These are phyloP conservation scores for Emmonsia crescens DNA, from an alignment of 2,329 filamentous ascomycete species.

Conservation along the genomic window DNA sequence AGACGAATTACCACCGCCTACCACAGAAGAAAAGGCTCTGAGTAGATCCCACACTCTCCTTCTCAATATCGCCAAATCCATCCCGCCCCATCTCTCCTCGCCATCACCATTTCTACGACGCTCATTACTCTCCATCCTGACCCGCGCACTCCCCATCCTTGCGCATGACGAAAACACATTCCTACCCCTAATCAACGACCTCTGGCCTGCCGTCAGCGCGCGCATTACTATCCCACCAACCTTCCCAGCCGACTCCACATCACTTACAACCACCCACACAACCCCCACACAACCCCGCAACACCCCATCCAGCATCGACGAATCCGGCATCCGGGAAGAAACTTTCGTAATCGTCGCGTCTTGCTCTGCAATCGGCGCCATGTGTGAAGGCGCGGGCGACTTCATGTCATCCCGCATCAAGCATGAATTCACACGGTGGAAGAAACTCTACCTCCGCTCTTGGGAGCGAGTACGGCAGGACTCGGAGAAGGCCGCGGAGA, in stretches of 20 bases:
- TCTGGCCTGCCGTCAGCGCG: constrained; percentile 68
- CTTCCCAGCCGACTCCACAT: constrained; percentile 46
- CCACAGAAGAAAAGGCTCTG: constrained; percentile 48
- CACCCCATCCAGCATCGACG: constrained; percentile 34
- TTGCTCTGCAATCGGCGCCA: constrained; percentile 53
- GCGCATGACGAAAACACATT: constrained; percentile 70
- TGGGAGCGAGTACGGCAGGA: constrained; percentile 30
- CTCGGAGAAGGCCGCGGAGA: constrained; percentile 25
- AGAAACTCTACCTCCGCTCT: constrained; percentile 29
- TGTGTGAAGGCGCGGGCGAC: constrained; percentile 64
- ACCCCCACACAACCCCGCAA: constrained; percentile 39
- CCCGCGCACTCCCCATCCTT: constrained; percentile 60
- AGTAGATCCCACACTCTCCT: constrained; percentile 74
- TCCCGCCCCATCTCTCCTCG: constrained; percentile 83
- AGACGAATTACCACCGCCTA: constrained; percentile 26
- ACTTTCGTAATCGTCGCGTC: constrained; percentile 53
- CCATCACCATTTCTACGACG: constrained; percentile 67
- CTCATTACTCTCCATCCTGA: constrained; percentile 66
- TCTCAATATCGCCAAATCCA: constrained; percentile 67
- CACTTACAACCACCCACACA: constrained; percentile 14
- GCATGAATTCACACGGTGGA: constrained; percentile 48
- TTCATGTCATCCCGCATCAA: constrained; percentile 71
- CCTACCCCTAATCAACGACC: constrained; percentile 74
- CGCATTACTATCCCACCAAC: constrained; percentile 28
- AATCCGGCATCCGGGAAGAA: constrained; percentile 27